Evolutionary conservation across 371 early-diverging fungal species (phyloP).

Genomic region (Lichtheimia ramosa): DNA sequence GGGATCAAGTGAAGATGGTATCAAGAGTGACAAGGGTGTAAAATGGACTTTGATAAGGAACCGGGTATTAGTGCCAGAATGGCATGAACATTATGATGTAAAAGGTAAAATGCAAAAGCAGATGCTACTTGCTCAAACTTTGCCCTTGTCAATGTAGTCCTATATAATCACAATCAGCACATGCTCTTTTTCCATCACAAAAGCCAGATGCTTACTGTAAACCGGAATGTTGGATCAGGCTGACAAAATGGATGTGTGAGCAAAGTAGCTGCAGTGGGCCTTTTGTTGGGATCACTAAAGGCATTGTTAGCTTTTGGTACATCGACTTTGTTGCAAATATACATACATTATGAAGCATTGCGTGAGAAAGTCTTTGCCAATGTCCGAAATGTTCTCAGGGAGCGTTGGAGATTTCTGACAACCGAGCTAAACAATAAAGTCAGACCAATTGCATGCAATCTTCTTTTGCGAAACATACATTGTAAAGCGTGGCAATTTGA

Average conservation of each 20-base stretch:
- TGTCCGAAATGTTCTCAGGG: constrained; percentile 63
- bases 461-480: constrained; percentile 11
- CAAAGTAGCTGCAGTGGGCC: constrained; percentile 69
- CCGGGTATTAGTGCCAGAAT: too few species aligned
- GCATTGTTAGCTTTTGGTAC: background rate
- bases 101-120: too few species aligned
- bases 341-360: constrained; percentile 67
- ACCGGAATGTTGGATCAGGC: constrained; percentile 45
- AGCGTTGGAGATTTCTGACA: constrained; percentile 55
- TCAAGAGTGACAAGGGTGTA: too few species aligned
- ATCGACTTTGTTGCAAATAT: background rate
- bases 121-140: background rate
- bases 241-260: constrained; percentile 50
- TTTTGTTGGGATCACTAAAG: constrained; percentile 54
- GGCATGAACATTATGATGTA: too few species aligned
- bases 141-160: constrained; percentile 8
- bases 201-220: constrained; percentile 27
- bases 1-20: too few species aligned
- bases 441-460: background rate
- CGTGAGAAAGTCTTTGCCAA: constrained; percentile 64
- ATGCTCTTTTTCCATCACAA: background rate
- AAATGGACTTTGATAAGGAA: too few species aligned
- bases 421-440: constrained; percentile 14
- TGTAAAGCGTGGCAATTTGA: constrained; percentile 86
- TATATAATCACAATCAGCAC: background rate